A percentile compares a stretch with the other conserved stretches of the same genome.
These are phyloP conservation scores for Eremothecium cymbalariae DNA, from an alignment of 1,139 yeast species.

Conservation along the genomic window DNA sequence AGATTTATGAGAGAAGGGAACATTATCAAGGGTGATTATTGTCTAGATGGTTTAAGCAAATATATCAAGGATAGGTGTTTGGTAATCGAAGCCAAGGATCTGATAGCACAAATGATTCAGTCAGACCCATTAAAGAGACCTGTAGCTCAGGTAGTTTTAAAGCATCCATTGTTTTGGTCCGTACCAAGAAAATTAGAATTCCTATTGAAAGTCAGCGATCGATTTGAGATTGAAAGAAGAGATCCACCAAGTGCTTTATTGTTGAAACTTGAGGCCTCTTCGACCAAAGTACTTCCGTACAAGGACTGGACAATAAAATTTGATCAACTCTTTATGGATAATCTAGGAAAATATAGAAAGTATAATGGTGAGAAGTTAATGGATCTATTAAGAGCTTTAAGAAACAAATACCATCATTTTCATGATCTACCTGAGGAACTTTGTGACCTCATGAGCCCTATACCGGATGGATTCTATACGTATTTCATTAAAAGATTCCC, in stretches of 20 bases:
- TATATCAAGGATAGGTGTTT: constrained; percentile 23
- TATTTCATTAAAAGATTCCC: constrained; percentile 77
- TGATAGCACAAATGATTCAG: constrained; percentile 64
- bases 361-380: constrained; percentile 69
- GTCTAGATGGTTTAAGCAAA: constrained; percentile 39
- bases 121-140: constrained; percentile 68
- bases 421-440: constrained; percentile 73
- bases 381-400: constrained; percentile 79
- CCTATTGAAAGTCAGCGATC: constrained; percentile 75
- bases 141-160: constrained; percentile 54
- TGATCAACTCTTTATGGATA: constrained; percentile 63
- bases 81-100: constrained; percentile 58
- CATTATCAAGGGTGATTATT: constrained; percentile 65
- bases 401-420: constrained; percentile 90
- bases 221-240: constrained; percentile 79
- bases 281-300: constrained; percentile 47
- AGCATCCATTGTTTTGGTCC: constrained; percentile 87
- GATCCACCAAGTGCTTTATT: constrained; percentile 76
- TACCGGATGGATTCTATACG: constrained; percentile 75
- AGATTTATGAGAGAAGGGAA: constrained; percentile 80
- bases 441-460: constrained; percentile 57
- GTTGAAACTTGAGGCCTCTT: constrained; percentile 48
- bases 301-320: constrained; percentile 76
- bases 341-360: constrained; percentile 83
- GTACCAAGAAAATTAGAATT: constrained; percentile 71